A percentile compares a stretch with the other conserved stretches of the same genome.
Evolutionary conservation across 106 monocot genomes (phyloP).

Genomic region (Cymbidium sinense): DNA sequence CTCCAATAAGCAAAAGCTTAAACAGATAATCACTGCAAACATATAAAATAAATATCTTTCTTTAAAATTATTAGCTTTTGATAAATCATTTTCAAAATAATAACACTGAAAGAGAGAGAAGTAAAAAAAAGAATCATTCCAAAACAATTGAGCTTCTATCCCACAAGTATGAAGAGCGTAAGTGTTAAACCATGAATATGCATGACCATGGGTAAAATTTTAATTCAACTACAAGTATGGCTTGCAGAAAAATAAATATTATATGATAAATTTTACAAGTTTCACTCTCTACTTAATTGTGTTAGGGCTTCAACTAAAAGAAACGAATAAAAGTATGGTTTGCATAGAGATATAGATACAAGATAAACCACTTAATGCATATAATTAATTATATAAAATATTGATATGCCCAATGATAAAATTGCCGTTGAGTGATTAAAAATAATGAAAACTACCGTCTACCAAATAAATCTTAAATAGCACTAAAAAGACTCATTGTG

Average conservation of each 20-base stretch:
- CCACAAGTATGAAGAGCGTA: not conserved
- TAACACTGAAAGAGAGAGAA: not conserved
- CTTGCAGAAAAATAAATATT: not conserved
- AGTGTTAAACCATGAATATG: not conserved
- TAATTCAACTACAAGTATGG: not conserved
- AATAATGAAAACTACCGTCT: too few species aligned
- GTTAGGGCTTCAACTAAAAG: not conserved
- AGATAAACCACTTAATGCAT: not conserved
- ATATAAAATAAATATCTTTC: not conserved
- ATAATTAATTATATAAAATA: not conserved
- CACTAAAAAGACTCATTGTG: too few species aligned
- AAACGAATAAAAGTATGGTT: not conserved
- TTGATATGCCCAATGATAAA: too few species aligned
- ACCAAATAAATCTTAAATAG: too few species aligned
- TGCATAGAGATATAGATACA: not conserved
- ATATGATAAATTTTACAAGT: not conserved
- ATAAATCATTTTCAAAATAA: not conserved
- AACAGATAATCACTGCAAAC: conserved; percentile 29
- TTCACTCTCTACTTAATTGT: not conserved
- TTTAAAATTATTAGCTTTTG: not conserved
- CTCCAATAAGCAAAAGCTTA: conserved; percentile 36
- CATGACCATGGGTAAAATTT: not conserved
- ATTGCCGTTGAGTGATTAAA: too few species aligned
- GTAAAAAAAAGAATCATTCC: not conserved
- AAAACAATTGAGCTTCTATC: not conserved